Evolutionary conservation across 192 early-diverging fungal species (phyloP).

Genomic region (Coemansia sp.): DNA sequence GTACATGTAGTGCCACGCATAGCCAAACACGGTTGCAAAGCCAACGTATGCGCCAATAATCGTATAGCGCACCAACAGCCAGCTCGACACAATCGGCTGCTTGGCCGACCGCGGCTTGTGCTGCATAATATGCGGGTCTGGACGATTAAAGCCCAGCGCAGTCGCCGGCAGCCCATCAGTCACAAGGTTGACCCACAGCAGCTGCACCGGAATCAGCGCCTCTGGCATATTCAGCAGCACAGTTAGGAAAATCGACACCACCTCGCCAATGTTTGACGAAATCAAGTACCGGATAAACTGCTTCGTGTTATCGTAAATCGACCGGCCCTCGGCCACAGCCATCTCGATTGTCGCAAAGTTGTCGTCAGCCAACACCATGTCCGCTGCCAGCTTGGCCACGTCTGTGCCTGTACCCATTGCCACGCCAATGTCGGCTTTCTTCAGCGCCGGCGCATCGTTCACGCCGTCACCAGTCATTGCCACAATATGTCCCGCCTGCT

Average conservation of each 20-base stretch:
- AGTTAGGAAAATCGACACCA: slow-evolving; percentile 95
- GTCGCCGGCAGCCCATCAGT: slow-evolving; percentile 97
- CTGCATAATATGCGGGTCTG: slow-evolving; percentile 96
- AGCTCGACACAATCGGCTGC: slow-evolving; percentile 89
- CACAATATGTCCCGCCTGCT: slow-evolving; percentile 63
- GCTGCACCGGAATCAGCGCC: slow-evolving; percentile 95
- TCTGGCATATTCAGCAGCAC: slow-evolving; percentile 96
- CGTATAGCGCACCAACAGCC: slow-evolving; percentile 96
- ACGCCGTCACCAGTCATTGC: slow-evolving; percentile 95
- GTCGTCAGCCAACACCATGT: slow-evolving; percentile 98
- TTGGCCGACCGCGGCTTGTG: slow-evolving; percentile 78
- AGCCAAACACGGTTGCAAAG: slow-evolving; percentile 90
- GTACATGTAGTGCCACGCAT: slow-evolving; percentile 99
- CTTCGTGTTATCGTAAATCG: slow-evolving; percentile 99
- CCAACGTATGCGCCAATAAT: slow-evolving; percentile 92
- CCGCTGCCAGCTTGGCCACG: slow-evolving; percentile 95
- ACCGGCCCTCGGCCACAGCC: slow-evolving; percentile 96
- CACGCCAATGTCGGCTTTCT: slow-evolving; percentile 98
- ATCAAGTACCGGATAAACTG: slow-evolving; percentile 99
- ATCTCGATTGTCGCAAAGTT: slow-evolving; percentile 98
- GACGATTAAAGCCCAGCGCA: slow-evolving; percentile 96
- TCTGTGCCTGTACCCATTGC: slow-evolving; percentile 99
- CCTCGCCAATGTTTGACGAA: slow-evolving; percentile 98
- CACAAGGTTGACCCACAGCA: slow-evolving; percentile 98
- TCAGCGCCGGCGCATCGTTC: slow-evolving; percentile 97